Base-by-base conservation (phyloP, 352 stramenopile genomes). In the Pythium dissimile region DNA sequence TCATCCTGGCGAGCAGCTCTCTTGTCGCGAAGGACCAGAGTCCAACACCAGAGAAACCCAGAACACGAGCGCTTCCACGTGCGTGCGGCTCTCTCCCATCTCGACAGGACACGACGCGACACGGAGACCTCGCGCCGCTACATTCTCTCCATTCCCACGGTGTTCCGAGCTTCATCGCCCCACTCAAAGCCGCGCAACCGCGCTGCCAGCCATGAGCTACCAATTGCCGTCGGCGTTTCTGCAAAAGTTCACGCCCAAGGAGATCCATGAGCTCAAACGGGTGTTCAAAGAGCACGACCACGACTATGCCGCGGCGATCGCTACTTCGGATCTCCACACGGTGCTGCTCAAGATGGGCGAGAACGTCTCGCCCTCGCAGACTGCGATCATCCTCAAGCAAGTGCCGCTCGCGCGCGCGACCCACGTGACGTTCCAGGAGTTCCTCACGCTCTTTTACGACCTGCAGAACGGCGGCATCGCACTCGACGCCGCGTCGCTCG, bases 261-360 rank as follows among this genome's bases (percentile, higher is more conserved):
- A 95, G 67, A 92, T 92, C 67, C 77, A 92, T 59, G 80, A 93
- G 65, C 72, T 91, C 64, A 92, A 93, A 66, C 75, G 78, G 58
- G 78, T 88, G 28, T 95, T 95, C 66, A 89, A 90, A 54, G 77
- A 89, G 71, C 86, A 91, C 50, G 85, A 95, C 66, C 61, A 56
- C 46, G 79, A 95, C 67, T 80, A 77, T 43, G 69, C 69, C 12
- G 85, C 79, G 5, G 78, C 77, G 10, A 77, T 93, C 37, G 54
- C 72, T 8, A 47, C 69, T 27, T 31, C 8, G 4, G 75, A 92
- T 20, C 54, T 93, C 15, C 67, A 74, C 51, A 77, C 67, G 2
- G 72, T 92, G 61, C 68, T 95, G 47, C 69, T 81, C 11, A 80
- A 91, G 56, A 77, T 94, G 28, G 86, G 86, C 24, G 83, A 95